Percentiles rank a stretch among this genome's conserved stretches.
Evolutionary conservation across 495 filamentous ascomycete genomes (phyloP).

Genomic region (Recurvomyces mirabilis): DNA sequence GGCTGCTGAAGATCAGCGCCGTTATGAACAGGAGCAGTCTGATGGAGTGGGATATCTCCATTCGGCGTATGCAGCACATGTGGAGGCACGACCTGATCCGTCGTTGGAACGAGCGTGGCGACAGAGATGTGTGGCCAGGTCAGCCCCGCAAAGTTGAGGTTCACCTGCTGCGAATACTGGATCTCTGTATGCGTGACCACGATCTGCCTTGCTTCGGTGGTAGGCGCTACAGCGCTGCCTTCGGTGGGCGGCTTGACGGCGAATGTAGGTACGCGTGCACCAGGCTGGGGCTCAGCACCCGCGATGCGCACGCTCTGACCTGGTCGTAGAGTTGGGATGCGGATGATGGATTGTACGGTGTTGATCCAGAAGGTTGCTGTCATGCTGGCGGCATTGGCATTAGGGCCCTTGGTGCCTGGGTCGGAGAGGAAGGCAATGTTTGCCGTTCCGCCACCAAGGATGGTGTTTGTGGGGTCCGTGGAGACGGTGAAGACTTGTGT

Average conservation of each 20-base stretch:
- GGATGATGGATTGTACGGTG: constrained; percentile 21
- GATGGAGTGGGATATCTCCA: no score
- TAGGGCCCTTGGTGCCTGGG: constrained; percentile 11
- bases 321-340: constrained; percentile 9
- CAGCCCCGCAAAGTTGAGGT: constrained; percentile 26
- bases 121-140: constrained; percentile 28
- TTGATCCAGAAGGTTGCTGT: constrained; percentile 27
- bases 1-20: no score
- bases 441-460: constrained; percentile 24
- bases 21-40: no score
- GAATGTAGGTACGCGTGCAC: constrained; percentile 18
- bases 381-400: constrained; percentile 22
- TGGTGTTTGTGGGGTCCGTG: constrained; percentile 11
- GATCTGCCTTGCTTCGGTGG: constrained; percentile 20
- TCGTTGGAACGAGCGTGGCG: constrained; percentile 23
- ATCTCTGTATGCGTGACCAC: constrained; percentile 20
- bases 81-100: neutral
- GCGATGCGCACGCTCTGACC: constrained; percentile 6
- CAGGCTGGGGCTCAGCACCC: constrained; percentile 1
- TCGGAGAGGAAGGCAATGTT: constrained; percentile 27
- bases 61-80: no score
- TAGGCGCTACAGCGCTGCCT: no score
- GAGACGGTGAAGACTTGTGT: constrained; percentile 23
- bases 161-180: constrained; percentile 29
- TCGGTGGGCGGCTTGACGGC: constrained; percentile 12